Conservation (phyloP, 108 stramenopile species). For the Skeletonema grethae region DNA sequence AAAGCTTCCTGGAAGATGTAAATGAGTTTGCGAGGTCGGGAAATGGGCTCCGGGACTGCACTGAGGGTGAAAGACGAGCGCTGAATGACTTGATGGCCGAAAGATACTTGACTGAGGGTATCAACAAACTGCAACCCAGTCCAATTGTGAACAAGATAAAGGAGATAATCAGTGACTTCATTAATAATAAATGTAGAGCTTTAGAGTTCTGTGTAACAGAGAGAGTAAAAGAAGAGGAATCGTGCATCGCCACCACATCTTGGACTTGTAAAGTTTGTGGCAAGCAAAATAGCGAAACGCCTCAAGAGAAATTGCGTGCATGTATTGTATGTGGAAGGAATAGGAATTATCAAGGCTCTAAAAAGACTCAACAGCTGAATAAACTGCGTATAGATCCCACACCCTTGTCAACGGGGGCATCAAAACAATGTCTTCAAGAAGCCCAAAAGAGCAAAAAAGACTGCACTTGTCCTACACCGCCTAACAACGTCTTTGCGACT, state of each 20-base stretch:
- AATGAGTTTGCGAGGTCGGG: slow-evolving; percentile 15
- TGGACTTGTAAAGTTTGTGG: slow-evolving; percentile 31
- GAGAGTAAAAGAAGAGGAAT: slow-evolving; percentile 6
- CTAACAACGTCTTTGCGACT: background rate
- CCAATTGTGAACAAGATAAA: slow-evolving; percentile 17
- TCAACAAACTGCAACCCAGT: slow-evolving; percentile 1
- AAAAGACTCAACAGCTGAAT: slow-evolving; percentile 10
- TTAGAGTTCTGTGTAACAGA: slow-evolving; percentile 15
- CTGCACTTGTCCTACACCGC: background rate
- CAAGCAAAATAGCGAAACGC: slow-evolving; percentile 8
- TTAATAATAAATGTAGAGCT: slow-evolving; percentile 20
- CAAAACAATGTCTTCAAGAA: slow-evolving; percentile 11
- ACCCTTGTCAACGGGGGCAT: slow-evolving; percentile 12
- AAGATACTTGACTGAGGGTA: slow-evolving; percentile 2
- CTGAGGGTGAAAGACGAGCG: background rate
- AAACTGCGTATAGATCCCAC: slow-evolving; percentile 15
- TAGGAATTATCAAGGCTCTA: slow-evolving; percentile 8
- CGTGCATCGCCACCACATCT: background rate
- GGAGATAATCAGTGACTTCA: slow-evolving; percentile 13
- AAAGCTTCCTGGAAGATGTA: slow-evolving; percentile 22
- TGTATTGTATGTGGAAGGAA: slow-evolving; percentile 16
- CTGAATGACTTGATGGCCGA: slow-evolving; percentile 7
- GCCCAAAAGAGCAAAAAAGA: background rate
- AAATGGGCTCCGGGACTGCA: slow-evolving; percentile 9
- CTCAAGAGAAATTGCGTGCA: slow-evolving; percentile 6